These are phyloP conservation scores for Euclidium syriacum DNA, from an alignment of 345 rosid genomes.

Conservation along the genomic window DNA sequence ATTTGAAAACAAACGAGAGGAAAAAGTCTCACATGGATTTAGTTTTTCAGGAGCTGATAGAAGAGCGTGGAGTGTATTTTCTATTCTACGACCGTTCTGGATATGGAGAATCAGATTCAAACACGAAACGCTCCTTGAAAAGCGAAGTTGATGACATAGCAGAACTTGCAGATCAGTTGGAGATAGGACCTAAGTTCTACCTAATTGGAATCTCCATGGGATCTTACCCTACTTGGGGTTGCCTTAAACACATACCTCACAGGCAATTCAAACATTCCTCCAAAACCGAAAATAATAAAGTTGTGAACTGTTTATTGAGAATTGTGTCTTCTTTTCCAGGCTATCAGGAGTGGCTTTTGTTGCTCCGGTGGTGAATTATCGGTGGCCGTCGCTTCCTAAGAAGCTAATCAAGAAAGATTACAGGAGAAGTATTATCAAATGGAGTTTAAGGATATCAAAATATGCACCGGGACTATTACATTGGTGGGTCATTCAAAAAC, in stretches of 20 bases:
- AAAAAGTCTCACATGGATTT: background rate
- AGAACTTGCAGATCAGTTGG: constrained; percentile 74
- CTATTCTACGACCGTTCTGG: constrained; percentile 78
- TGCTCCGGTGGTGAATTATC: constrained; percentile 70
- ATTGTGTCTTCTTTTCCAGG: constrained; percentile 37
- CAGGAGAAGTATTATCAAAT: constrained; percentile 44
- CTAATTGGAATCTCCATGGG: constrained; percentile 87
- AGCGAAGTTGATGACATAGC: constrained; percentile 69
- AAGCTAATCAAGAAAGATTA: constrained; percentile 51
- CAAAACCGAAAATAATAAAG: background rate
- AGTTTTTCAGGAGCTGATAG: constrained; percentile 59
- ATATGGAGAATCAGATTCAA: constrained; percentile 78
- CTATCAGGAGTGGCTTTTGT: constrained; percentile 72
- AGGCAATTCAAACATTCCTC: constrained; percentile 38
- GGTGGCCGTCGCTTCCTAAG: constrained; percentile 75
- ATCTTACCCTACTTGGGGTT: constrained; percentile 80
- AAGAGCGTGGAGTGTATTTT: constrained; percentile 62
- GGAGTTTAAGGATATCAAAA: constrained; percentile 52
- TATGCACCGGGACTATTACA: constrained; percentile 60
- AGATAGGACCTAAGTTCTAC: constrained; percentile 66
- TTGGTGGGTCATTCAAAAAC: constrained; percentile 74
- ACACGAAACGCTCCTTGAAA: constrained; percentile 47
- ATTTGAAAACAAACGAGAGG: background rate
- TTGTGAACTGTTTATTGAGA: background rate
- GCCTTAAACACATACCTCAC: constrained; percentile 79